Conservation (phyloP, 495 filamentous ascomycete species). For the Chaetomium tenue region DNA sequence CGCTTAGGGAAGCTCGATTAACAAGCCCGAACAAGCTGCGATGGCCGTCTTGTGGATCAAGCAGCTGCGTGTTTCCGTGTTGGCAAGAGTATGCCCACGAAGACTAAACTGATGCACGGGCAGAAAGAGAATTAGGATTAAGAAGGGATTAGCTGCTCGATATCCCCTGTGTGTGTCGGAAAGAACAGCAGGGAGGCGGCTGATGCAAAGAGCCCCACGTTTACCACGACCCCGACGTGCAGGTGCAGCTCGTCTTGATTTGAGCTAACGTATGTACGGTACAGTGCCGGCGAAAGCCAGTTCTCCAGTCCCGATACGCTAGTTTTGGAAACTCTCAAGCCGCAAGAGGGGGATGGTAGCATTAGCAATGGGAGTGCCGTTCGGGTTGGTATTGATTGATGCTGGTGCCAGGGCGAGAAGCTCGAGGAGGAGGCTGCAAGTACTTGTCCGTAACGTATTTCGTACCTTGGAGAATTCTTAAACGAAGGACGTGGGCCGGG, state of each 20-base stretch:
- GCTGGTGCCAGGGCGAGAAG: not conserved
- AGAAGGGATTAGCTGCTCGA: not conserved
- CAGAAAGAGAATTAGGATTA: not conserved
- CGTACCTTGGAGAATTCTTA: not conserved
- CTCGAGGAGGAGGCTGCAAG: not conserved
- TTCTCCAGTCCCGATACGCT: slow-evolving; percentile 9
- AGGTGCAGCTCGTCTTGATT: slow-evolving; percentile 18
- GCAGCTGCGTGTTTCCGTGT: not conserved
- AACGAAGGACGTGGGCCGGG: not conserved
- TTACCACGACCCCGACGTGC: slow-evolving; percentile 15
- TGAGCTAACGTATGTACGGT: not conserved
- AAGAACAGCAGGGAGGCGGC: slow-evolving; percentile 7
- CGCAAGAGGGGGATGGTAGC: slow-evolving; percentile 12
- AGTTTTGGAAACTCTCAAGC: not conserved
- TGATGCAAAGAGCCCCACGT: slow-evolving; percentile 21
- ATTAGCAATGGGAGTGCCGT: slow-evolving; percentile 9
- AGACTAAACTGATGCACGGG: not conserved
- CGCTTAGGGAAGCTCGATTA: not conserved
- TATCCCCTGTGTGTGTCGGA: slow-evolving; percentile 1
- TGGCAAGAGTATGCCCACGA: not conserved
- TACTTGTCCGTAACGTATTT: slow-evolving; percentile 1
- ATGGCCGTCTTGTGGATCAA: not conserved
- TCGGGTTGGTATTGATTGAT: not conserved
- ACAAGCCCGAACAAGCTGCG: slow-evolving; percentile 1
- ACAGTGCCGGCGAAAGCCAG: slow-evolving; percentile 8